Evolutionary conservation across 352 stramenopile genomes (phyloP).

Genomic region (Globisporangium spinosum): DNA sequence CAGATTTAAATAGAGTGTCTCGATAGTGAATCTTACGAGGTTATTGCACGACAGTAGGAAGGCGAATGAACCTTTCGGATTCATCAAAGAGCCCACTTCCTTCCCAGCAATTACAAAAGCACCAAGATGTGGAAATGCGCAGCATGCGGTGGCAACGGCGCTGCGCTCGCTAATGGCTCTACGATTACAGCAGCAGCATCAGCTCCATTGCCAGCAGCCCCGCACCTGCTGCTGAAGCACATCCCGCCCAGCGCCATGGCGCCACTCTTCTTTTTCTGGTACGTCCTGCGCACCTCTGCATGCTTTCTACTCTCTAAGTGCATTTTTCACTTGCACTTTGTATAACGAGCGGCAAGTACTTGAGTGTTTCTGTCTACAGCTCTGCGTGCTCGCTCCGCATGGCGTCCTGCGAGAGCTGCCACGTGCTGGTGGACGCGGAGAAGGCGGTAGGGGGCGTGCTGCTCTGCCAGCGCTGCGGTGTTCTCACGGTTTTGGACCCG

Average conservation of each 20-base stretch:
- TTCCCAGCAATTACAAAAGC: too few relatives aligned
- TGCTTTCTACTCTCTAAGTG: background rate
- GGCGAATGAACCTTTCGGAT: too few relatives aligned
- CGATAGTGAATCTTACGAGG: too few relatives aligned
- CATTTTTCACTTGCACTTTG: background rate
- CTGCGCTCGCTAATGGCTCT: background rate
- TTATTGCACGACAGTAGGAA: too few relatives aligned
- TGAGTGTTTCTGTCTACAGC: conserved; percentile 9
- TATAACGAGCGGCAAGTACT: background rate
- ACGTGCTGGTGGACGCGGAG: conserved; percentile 20
- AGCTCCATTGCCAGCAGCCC: background rate
- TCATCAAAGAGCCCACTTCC: too few relatives aligned
- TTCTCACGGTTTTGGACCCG: conserved; percentile 25
- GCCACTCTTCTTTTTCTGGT: conserved; percentile 25
- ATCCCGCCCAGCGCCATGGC: conserved; percentile 9
- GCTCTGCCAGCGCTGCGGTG: conserved; percentile 30
- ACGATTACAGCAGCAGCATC: background rate
- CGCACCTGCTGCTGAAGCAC: conserved; percentile 7
- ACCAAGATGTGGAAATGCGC: background rate
- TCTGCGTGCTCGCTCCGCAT: conserved; percentile 17
- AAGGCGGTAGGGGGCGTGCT: conserved; percentile 21
- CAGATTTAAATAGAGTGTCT: too few relatives aligned
- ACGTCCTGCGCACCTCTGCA: background rate
- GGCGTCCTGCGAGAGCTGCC: conserved; percentile 29
- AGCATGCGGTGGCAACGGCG: background rate